Conservation (phyloP, 768 basidiomycete species). For the Chalciporus chontae region DNA sequence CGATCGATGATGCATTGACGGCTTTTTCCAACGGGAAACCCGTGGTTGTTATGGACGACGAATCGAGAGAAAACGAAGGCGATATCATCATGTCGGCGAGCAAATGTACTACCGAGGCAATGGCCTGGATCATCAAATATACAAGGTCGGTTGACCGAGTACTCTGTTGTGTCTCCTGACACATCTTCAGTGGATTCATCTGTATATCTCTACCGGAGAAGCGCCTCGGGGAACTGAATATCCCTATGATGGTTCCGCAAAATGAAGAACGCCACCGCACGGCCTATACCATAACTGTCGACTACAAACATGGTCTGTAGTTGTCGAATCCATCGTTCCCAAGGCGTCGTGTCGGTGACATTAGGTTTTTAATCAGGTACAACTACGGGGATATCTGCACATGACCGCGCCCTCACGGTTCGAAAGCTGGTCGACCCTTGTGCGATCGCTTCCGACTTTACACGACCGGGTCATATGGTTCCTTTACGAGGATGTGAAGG, state of each 20-base stretch:
- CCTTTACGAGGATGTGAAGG: constrained; percentile 85
- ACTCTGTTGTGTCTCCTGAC: constrained; percentile 7
- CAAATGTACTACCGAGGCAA: constrained; percentile 87
- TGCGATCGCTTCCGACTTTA: constrained; percentile 65
- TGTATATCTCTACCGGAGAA: constrained; percentile 80
- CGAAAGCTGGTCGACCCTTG: constrained; percentile 71
- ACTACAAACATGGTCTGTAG: constrained; percentile 76
- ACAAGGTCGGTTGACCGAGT: constrained; percentile 64
- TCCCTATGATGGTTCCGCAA: constrained; percentile 91
- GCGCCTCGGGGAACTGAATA: constrained; percentile 70
- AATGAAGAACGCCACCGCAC: constrained; percentile 92
- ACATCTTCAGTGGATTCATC: constrained; percentile 75
- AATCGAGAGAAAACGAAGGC: constrained; percentile 94
- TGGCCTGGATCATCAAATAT: constrained; percentile 99
- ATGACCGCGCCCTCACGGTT: constrained; percentile 87
- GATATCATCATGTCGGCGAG: constrained; percentile 89
- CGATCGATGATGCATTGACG: constrained; percentile 72
- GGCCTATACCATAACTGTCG: constrained; percentile 94
- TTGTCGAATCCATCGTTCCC: too few species aligned
- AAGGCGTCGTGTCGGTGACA: not conserved
- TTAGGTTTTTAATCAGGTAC: constrained; percentile 50
- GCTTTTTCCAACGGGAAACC: constrained; percentile 83
- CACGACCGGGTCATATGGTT: constrained; percentile 92
- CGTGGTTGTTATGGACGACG: constrained; percentile 97
- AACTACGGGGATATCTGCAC: constrained; percentile 94